These are phyloP conservation scores for Apiotrichum domesticum DNA, from an alignment of 1,284 basidiomycete genomes.

Conservation along the genomic window DNA sequence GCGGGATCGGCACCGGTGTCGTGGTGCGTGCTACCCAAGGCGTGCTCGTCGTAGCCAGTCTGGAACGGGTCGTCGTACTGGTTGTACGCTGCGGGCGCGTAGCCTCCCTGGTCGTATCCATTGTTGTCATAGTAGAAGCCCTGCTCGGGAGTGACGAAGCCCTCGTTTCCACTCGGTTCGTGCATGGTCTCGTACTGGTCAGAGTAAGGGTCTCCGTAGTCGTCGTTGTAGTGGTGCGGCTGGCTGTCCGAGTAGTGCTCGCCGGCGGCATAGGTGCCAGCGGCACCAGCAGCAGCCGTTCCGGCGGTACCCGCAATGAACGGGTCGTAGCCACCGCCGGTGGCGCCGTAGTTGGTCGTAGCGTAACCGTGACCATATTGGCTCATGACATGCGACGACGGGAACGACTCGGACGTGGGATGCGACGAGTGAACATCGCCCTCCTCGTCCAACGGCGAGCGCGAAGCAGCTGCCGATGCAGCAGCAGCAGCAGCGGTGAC, in stretches of 20 bases:
- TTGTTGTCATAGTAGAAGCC: slow-evolving; percentile 41
- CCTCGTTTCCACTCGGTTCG: neutral
- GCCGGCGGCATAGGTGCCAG: slow-evolving; percentile 20
- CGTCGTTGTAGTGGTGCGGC: slow-evolving; percentile 7
- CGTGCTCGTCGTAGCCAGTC: slow-evolving; percentile 20
- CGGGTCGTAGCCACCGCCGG: slow-evolving; percentile 41
- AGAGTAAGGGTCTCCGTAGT: slow-evolving; percentile 6
- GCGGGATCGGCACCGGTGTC: slow-evolving; percentile 15
- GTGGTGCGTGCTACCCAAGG: slow-evolving; percentile 24
- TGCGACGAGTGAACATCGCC: slow-evolving; percentile 33
- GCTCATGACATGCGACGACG: slow-evolving; percentile 43
- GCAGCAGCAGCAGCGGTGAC: slow-evolving; percentile 48
- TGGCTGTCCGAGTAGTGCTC: slow-evolving; percentile 10
- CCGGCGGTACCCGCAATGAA: slow-evolving; percentile 27
- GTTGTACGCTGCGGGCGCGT: slow-evolving; percentile 1
- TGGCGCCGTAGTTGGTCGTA: slow-evolving; percentile 28
- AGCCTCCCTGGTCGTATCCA: neutral
- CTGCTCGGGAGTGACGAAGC: slow-evolving; percentile 11
- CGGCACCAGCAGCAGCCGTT: slow-evolving; percentile 10
- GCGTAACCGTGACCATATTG: slow-evolving; percentile 44
- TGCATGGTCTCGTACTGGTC: slow-evolving; percentile 3
- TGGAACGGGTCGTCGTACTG: slow-evolving; percentile 22
- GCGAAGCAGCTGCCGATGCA: slow-evolving; percentile 33
- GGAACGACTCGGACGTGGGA: slow-evolving; percentile 37
- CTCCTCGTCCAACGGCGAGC: slow-evolving; percentile 47